Evolutionary conservation across 345 rosid species (phyloP).

Genomic region (Citrus cavaleriei): DNA sequence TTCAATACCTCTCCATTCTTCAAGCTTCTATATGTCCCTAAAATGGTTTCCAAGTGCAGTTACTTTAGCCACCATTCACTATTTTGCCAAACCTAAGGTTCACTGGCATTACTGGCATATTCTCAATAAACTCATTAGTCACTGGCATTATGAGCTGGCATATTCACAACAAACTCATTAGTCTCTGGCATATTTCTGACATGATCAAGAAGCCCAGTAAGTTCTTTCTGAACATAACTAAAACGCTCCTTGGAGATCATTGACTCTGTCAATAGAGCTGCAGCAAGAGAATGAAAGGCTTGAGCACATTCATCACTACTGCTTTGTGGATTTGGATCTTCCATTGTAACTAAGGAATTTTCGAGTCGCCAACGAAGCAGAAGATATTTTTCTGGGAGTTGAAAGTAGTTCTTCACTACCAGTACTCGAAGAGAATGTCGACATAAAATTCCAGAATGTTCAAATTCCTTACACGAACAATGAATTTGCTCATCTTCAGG

Average conservation of each 20-base stretch:
- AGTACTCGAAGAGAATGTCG: constrained; percentile 80
- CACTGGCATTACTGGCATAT: constrained; percentile 36
- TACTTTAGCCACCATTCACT: background rate
- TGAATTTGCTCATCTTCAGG: constrained; percentile 73
- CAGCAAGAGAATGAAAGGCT: constrained; percentile 65
- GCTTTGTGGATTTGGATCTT: constrained; percentile 40
- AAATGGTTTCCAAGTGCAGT: constrained; percentile 10
- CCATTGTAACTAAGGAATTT: constrained; percentile 36
- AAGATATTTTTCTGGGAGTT: constrained; percentile 78
- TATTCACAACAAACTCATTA: constrained; percentile 35
- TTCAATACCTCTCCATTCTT: background rate
- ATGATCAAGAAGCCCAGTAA: constrained; percentile 46
- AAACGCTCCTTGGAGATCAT: constrained; percentile 55
- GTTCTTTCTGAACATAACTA: constrained; percentile 57
- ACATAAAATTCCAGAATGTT: constrained; percentile 75
- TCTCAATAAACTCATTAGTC: background rate
- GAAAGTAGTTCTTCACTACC: constrained; percentile 65
- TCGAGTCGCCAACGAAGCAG: constrained; percentile 71
- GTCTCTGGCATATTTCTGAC: constrained; percentile 49
- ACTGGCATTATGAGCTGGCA: constrained; percentile 43
- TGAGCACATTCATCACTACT: constrained; percentile 54
- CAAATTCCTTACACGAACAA: constrained; percentile 94
- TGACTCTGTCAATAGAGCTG: constrained; percentile 65
- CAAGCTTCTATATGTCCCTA: constrained; percentile 1
- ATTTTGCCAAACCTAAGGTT: constrained; percentile 21